Conservation (phyloP, 305 asterid species). For the Salvia sclarea region DNA sequence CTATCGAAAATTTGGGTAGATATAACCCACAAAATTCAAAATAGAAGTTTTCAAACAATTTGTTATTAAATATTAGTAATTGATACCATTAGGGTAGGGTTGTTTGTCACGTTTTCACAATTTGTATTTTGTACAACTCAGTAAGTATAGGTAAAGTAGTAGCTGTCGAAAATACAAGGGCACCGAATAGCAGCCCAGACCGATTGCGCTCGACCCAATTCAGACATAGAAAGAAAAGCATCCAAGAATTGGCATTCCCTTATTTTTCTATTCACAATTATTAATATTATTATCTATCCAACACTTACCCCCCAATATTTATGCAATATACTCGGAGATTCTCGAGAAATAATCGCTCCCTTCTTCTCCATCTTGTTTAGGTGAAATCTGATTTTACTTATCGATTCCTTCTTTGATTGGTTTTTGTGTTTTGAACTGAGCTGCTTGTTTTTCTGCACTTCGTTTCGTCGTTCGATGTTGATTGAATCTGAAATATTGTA, state of each 20-base stretch:
- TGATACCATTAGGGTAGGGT: too few species aligned
- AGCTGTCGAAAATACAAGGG: too few species aligned
- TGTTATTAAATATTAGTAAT: too few species aligned
- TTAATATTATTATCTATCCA: background rate
- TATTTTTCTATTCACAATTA: background rate
- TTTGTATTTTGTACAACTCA: too few species aligned
- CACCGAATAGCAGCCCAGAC: background rate
- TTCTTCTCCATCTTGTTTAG: slow-evolving; percentile 24
- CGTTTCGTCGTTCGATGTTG: slow-evolving; percentile 7
- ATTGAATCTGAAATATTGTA: slow-evolving; percentile 21
- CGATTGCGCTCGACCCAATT: slow-evolving; percentile 6
- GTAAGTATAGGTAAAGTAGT: too few species aligned
- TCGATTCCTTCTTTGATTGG: background rate
- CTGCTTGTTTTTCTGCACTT: slow-evolving; percentile 21
- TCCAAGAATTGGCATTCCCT: background rate
- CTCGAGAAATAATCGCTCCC: background rate
- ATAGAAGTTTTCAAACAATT: too few species aligned
- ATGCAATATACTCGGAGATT: slow-evolving; percentile 19
- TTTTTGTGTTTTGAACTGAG: background rate
- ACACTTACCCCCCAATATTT: background rate
- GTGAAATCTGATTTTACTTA: slow-evolving; percentile 17
- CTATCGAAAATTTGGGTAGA: too few species aligned
- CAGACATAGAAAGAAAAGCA: background rate
- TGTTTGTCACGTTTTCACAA: too few species aligned
- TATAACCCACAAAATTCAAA: too few species aligned